A percentile compares a stretch with the other conserved stretches of the same genome.
phyloP scores from a whole-genome alignment of 257 asterid species.

The Verbena officinalis region DNA sequence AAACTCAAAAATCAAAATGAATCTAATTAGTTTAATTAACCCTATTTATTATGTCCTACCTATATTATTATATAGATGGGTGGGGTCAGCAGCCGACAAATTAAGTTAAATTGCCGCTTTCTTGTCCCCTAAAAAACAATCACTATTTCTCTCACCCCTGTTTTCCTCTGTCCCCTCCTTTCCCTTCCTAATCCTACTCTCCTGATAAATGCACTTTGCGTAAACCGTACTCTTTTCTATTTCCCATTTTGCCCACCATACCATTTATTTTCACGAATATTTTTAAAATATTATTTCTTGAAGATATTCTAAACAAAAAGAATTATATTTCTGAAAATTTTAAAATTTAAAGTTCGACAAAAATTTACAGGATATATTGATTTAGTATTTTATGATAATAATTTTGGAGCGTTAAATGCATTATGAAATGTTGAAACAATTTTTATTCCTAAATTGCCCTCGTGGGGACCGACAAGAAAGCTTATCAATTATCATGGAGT shows the following conservation, averaged over 20 bases:
- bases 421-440: background rate
- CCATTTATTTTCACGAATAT: background rate
- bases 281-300: background rate
- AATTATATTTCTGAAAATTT: too few species aligned
- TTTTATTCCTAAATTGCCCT: conserved; percentile 24
- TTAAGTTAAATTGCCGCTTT: conserved; percentile 53
- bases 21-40: too few species aligned
- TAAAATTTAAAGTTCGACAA: background rate
- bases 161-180: conserved; percentile 34
- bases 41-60: too few species aligned
- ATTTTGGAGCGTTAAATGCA: background rate
- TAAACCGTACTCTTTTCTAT: background rate
- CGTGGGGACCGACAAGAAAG: conserved; percentile 1
- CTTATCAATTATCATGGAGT: conserved; percentile 9
- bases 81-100: conserved; percentile 51
- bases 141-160: conserved; percentile 27
- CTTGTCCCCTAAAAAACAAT: conserved; percentile 50
- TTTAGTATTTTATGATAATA: too few species aligned
- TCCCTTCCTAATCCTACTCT: conserved; percentile 25
- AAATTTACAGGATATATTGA: too few species aligned
- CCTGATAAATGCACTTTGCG: conserved; percentile 29
- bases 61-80: background rate
- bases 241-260: conserved; percentile 11
- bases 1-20: too few species aligned
- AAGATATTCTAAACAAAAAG: background rate